These are phyloP conservation scores for Rhododendron williamsianum DNA, from an alignment of 148 eudicot species.

Conservation along the genomic window DNA sequence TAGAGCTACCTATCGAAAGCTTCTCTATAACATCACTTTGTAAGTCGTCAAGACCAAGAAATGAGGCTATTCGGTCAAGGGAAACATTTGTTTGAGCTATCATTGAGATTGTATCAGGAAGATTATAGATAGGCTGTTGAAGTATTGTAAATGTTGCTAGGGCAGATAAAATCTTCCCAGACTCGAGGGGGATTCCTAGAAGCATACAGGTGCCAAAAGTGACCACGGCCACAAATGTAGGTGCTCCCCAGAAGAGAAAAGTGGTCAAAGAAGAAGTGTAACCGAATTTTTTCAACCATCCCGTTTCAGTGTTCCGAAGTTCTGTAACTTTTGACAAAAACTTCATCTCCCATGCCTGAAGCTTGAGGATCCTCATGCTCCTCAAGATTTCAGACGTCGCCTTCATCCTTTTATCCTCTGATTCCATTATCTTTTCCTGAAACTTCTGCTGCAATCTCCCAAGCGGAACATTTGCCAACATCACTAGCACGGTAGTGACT, in stretches of 20 bases:
- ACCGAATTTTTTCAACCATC: conserved; percentile 40
- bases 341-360: conserved; percentile 57
- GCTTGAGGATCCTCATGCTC: conserved; percentile 52
- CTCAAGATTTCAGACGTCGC: conserved; percentile 46
- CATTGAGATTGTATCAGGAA: conserved; percentile 48
- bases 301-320: conserved; percentile 27
- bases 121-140: conserved; percentile 39
- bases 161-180: conserved; percentile 45
- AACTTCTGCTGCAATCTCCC: conserved; percentile 32
- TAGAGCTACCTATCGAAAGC: conserved; percentile 27
- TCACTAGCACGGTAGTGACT: conserved; percentile 31
- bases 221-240: conserved; percentile 38
- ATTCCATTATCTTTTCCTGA: conserved; percentile 38
- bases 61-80: conserved; percentile 41
- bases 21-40: conserved; percentile 28
- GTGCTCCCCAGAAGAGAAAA: conserved; percentile 48
- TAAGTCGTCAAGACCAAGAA: conserved; percentile 43
- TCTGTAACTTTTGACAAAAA: conserved; percentile 43
- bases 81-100: conserved; percentile 50
- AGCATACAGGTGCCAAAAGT: conserved; percentile 41
- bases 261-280: conserved; percentile 31
- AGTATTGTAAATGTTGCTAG: conserved; percentile 48
- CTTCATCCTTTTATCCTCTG: conserved; percentile 51
- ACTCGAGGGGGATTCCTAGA: conserved; percentile 46
- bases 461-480: conserved; percentile 41